Conservation (phyloP, 2,329 filamentous ascomycete species). For the Pezicula radicicola region DNA sequence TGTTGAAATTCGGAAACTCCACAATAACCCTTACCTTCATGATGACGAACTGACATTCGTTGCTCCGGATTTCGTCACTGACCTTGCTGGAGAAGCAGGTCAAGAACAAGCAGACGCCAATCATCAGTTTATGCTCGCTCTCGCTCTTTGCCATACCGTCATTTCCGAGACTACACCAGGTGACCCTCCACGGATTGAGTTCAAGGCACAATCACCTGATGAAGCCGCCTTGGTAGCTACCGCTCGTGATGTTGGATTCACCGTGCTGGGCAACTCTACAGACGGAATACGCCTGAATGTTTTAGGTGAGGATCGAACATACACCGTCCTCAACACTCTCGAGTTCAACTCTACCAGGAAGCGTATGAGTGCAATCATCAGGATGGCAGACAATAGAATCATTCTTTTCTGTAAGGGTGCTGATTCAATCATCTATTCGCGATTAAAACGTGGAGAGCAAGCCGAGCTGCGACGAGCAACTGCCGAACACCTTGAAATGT, state of each 20-base stretch:
- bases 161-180: constrained; percentile 87
- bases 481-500: constrained; percentile 94
- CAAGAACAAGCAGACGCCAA: constrained; percentile 74
- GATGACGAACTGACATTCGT: constrained; percentile 91
- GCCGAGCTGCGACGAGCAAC: constrained; percentile 77
- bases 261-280: constrained; percentile 74
- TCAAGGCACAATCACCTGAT: constrained; percentile 96
- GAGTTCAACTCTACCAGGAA: constrained; percentile 98
- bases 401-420: constrained; percentile 96
- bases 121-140: constrained; percentile 87
- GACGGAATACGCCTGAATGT: constrained; percentile 85
- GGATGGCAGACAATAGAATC: constrained; percentile 89
- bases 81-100: constrained; percentile 76
- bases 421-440: constrained; percentile 94
- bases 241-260: constrained; percentile 92
- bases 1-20: constrained; percentile 66
- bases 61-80: constrained; percentile 82
- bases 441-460: constrained; percentile 82
- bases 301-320: constrained; percentile 80
- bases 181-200: constrained; percentile 87
- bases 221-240: constrained; percentile 93
- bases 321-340: constrained; percentile 86
- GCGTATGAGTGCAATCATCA: constrained; percentile 94
- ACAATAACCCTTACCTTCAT: constrained; percentile 87
- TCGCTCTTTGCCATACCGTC: constrained; percentile 95